Conservation (phyloP, 371 early-diverging fungal genomes). For the Conidiobolus incongruus region DNA sequence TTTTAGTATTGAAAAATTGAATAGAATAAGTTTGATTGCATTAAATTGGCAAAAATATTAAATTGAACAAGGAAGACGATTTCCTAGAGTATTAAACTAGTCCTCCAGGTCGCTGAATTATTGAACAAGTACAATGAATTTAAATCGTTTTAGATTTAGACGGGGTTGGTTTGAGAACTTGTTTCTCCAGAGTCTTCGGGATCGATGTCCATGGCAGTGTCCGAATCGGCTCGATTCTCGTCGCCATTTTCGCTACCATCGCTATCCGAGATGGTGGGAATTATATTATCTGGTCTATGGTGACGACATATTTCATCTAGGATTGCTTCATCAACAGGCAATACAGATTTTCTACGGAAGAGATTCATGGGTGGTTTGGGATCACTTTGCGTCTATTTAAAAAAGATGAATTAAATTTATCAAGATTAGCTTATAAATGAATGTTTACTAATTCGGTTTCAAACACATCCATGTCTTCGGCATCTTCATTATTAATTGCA, state of each 20-base stretch:
- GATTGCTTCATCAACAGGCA: slow-evolving; percentile 71
- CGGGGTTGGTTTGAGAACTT: no score
- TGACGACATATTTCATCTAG: slow-evolving; percentile 61
- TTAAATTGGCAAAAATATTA: no score
- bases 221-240: background rate
- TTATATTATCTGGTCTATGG: slow-evolving; percentile 61
- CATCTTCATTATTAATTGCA: slow-evolving; percentile 7
- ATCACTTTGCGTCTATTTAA: slow-evolving; percentile 10
- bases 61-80: no score
- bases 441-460: slow-evolving; percentile 18
- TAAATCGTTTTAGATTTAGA: no score
- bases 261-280: slow-evolving; percentile 26
- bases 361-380: slow-evolving; percentile 31
- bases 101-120: no score
- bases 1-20: no score
- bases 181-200: no score
- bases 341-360: slow-evolving; percentile 75
- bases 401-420: slow-evolving; percentile 7
- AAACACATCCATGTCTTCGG: slow-evolving; percentile 13
- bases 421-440: slow-evolving; percentile 1
- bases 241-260: no score
- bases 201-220: no score
- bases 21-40: no score
- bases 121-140: no score
- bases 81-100: no score